These are phyloP conservation scores for Besnoitia besnoiti DNA, from an alignment of 169 alveolate species.

Conservation along the genomic window DNA sequence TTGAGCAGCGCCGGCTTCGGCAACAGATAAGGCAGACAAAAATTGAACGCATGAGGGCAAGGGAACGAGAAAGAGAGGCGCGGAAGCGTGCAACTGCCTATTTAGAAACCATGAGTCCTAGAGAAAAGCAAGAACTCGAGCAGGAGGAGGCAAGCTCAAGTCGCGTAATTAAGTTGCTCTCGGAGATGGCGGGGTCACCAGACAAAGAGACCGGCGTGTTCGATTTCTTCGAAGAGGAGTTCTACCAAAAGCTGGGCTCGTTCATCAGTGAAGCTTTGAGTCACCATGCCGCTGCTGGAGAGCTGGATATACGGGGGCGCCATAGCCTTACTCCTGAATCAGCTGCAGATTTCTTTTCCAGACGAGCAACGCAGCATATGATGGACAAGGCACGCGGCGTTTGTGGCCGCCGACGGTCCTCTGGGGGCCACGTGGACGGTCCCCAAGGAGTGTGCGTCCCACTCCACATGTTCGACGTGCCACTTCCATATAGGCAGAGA, in stretches of 20 bases:
- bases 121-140: background rate
- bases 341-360: background rate
- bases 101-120: background rate
- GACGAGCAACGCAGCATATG: background rate
- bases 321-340: background rate
- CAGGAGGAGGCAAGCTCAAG: slow-evolving; percentile 14
- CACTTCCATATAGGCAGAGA: background rate
- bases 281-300: background rate
- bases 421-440: background rate
- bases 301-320: background rate
- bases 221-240: background rate
- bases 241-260: background rate
- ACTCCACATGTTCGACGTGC: slow-evolving; percentile 24
- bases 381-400: background rate
- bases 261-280: background rate
- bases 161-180: background rate
- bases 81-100: background rate
- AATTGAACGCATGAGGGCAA: background rate
- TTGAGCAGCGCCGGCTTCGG: background rate
- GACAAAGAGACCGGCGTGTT: background rate
- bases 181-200: background rate
- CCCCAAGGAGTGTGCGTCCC: slow-evolving; percentile 20
- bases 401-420: background rate
- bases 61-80: background rate
- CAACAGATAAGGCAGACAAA: background rate